These are phyloP conservation scores for Penicillium roqueforti DNA, from an alignment of 495 filamentous ascomycete genomes.

Conservation along the genomic window DNA sequence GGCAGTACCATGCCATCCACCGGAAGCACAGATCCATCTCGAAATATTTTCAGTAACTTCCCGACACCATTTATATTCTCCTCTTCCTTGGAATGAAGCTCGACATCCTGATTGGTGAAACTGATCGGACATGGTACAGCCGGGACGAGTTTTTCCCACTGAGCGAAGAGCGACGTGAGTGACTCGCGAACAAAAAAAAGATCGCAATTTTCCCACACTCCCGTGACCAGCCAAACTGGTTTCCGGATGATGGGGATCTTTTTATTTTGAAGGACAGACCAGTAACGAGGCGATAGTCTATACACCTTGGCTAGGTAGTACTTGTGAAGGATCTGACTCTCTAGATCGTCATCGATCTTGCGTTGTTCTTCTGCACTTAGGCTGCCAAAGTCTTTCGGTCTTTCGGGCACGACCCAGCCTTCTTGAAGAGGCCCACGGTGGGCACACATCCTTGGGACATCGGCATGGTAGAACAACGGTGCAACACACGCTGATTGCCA, in stretches of 20 bases:
- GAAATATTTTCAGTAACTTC: not conserved
- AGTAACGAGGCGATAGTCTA: slow-evolving; percentile 29
- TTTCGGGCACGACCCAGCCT: slow-evolving; percentile 24
- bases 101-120: slow-evolving; percentile 29
- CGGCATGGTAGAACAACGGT: slow-evolving; percentile 29
- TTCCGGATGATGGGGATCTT: slow-evolving; percentile 21
- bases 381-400: slow-evolving; percentile 25
- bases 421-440: slow-evolving; percentile 25
- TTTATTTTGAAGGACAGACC: slow-evolving; percentile 25
- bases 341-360: slow-evolving; percentile 23
- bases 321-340: slow-evolving; percentile 30
- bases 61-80: slow-evolving; percentile 9
- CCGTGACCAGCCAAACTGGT: slow-evolving; percentile 30
- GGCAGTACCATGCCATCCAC: not conserved
- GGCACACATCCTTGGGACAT: slow-evolving; percentile 29
- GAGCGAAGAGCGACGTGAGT: slow-evolving; percentile 19
- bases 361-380: slow-evolving; percentile 24
- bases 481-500: slow-evolving; percentile 32
- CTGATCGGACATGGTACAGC: slow-evolving; percentile 29
- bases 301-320: slow-evolving; percentile 28
- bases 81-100: slow-evolving; percentile 26
- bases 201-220: slow-evolving; percentile 30
- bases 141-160: slow-evolving; percentile 30
- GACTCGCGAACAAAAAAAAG: slow-evolving; percentile 35
- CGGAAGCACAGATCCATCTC: not conserved